Percentiles rank a stretch among this genome's conserved stretches.
phyloP scores from a whole-genome alignment of 371 early-diverging fungal genomes.

The Syncephalastrum monosporum region DNA sequence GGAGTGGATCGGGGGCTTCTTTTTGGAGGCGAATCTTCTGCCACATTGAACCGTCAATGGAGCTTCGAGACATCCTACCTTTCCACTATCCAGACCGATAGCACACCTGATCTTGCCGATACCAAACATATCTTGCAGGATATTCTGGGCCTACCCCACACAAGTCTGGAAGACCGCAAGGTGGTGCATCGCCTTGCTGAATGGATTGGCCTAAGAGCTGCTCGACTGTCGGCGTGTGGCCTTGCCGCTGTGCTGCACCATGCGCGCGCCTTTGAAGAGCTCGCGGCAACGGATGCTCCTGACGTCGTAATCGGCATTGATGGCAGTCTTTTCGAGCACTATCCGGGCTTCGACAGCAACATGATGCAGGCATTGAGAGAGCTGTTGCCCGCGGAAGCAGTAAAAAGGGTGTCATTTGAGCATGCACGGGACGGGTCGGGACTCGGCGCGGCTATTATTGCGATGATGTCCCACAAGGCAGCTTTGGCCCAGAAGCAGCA shows the following conservation, averaged over 20 bases:
- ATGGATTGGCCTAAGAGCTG: conserved; percentile 84
- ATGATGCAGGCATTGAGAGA: conserved; percentile 76
- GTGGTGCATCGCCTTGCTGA: conserved; percentile 79
- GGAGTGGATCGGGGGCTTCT: conserved; percentile 77
- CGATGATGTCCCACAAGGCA: conserved; percentile 57
- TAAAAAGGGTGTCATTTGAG: conserved; percentile 19
- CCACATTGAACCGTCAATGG: conserved; percentile 68
- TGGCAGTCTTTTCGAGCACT: conserved; percentile 82
- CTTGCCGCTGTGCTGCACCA: conserved; percentile 80
- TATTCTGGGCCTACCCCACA: conserved; percentile 62
- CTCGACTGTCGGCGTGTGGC: conserved; percentile 82
- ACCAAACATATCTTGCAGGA: conserved; percentile 77
- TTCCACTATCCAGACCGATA: conserved; percentile 84
- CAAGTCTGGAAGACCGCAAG: conserved; percentile 77
- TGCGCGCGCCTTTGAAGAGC: conserved; percentile 59
- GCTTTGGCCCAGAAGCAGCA: conserved; percentile 5
- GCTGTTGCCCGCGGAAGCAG: conserved; percentile 64
- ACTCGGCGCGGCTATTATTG: conserved; percentile 78
- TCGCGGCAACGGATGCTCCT: conserved; percentile 12
- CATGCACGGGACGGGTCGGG: conserved; percentile 66
- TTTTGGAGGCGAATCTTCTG: conserved; percentile 70
- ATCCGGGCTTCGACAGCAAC: conserved; percentile 76
- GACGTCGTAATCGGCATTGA: conserved; percentile 61
- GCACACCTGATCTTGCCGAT: conserved; percentile 61
- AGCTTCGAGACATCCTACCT: conserved; percentile 87